Percentiles rank a stretch among this genome's conserved stretches.
These are phyloP conservation scores for Populus tomentosa DNA, from an alignment of 441 rosid species.

Conservation along the genomic window DNA sequence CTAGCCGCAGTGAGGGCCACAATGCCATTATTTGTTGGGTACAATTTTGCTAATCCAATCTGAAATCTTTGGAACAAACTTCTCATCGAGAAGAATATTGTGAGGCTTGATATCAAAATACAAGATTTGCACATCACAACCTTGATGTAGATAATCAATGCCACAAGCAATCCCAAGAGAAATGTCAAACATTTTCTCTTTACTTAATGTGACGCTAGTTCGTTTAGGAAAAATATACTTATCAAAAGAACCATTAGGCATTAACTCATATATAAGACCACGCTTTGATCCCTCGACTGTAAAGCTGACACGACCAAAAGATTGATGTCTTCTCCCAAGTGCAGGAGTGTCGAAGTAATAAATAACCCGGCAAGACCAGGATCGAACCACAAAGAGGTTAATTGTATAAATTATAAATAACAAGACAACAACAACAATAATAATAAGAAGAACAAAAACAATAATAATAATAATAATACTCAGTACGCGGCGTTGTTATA, in stretches of 20 bases:
- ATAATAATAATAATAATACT: no score
- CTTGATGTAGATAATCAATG: neutral
- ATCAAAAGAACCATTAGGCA: slow-evolving; percentile 7
- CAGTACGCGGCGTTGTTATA: no score
- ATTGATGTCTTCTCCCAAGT: no score
- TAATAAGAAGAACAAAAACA: no score
- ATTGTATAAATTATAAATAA: no score
- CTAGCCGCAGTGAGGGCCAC: neutral
- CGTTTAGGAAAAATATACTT: neutral
- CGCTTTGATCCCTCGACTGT: neutral
- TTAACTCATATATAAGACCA: neutral
- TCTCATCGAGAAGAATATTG: neutral
- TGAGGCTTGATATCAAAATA: neutral
- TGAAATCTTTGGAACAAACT: neutral
- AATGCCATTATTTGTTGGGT: neutral
- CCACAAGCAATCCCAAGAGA: slow-evolving; percentile 4
- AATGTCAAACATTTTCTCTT: neutral
- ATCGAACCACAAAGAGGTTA: no score
- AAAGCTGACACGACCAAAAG: neutral
- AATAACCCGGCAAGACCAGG: no score
- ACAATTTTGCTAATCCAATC: neutral
- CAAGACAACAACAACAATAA: no score
- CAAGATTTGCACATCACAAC: neutral
- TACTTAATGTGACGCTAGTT: neutral
- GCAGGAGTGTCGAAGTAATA: no score